Evolutionary conservation across 495 filamentous ascomycete genomes (phyloP).

Genomic region (Usnea hakonensis): DNA sequence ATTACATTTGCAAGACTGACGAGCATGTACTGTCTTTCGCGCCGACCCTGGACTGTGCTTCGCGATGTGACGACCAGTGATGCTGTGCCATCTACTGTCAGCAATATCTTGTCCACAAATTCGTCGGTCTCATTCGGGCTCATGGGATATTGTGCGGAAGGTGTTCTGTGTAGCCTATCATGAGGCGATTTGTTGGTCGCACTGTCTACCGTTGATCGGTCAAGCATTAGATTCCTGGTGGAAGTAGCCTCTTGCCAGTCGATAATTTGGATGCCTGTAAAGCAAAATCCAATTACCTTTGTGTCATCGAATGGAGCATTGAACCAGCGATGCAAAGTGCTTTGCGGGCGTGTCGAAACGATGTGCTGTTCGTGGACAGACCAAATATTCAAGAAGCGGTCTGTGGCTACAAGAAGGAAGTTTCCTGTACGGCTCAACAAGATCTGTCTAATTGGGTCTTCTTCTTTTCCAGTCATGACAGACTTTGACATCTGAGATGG

Average conservation of each 20-base stretch:
- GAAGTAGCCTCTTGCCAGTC: background rate
- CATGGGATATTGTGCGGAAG: slow-evolving; percentile 1
- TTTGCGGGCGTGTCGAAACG: background rate
- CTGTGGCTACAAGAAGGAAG: background rate
- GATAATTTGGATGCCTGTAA: background rate
- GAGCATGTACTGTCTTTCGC: background rate
- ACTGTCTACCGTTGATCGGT: background rate
- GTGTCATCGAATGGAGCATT: background rate
- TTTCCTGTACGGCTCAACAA: background rate
- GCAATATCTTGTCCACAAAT: background rate
- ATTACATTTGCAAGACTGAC: background rate
- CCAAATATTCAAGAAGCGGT: background rate
- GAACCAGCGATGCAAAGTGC: background rate
- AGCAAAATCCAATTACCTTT: background rate
- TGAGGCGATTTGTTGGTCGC: background rate
- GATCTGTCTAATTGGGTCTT: background rate
- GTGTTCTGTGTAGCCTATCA: background rate
- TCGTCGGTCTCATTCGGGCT: slow-evolving; percentile 1
- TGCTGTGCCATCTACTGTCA: background rate
- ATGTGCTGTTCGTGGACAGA: background rate
- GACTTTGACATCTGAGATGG: background rate
- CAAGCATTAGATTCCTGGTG: background rate
- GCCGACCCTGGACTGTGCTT: background rate
- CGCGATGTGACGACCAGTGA: background rate
- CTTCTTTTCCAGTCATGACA: background rate